Evolutionary conservation across 169 alveolate species (phyloP).

Genomic region (Cryptosporidium sp.): DNA sequence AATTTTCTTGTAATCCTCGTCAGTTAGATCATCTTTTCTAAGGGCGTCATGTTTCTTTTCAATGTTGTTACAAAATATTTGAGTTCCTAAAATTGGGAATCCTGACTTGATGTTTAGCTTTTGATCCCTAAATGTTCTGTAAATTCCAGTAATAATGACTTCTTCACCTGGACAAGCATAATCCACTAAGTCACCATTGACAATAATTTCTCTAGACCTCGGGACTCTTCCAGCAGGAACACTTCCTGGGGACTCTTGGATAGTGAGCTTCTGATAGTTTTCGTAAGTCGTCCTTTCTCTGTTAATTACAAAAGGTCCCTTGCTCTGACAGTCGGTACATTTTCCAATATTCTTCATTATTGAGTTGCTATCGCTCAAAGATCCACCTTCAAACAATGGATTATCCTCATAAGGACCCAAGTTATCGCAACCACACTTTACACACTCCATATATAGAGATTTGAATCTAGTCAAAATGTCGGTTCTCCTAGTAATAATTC

Average conservation of each 20-base stretch:
- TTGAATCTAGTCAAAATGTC: constrained; percentile 93
- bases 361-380: constrained; percentile 82
- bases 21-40: constrained; percentile 91
- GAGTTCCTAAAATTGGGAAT: constrained; percentile 95
- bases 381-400: constrained; percentile 34
- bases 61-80: constrained; percentile 94
- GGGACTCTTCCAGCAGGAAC: constrained; percentile 99
- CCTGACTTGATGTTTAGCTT: constrained; percentile 95
- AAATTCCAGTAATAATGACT: constrained; percentile 96
- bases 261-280: constrained; percentile 95
- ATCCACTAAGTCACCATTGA: constrained; percentile 97
- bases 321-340: constrained; percentile 93
- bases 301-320: constrained; percentile 91
- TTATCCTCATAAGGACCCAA: constrained; percentile 72
- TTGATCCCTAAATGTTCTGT: constrained; percentile 93
- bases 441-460: constrained; percentile 90
- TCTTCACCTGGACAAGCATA: constrained; percentile 99
- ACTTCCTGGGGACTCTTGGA: constrained; percentile 97
- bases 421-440: constrained; percentile 83
- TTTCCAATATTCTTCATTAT: constrained; percentile 87
- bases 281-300: constrained; percentile 93
- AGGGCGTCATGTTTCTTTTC: constrained; percentile 90
- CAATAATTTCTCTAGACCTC: constrained; percentile 95
- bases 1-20: constrained; percentile 92
- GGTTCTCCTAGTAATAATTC: constrained; percentile 94